Base-by-base conservation (phyloP, 331 rosid genomes). In the Arachis monticola region DNA sequence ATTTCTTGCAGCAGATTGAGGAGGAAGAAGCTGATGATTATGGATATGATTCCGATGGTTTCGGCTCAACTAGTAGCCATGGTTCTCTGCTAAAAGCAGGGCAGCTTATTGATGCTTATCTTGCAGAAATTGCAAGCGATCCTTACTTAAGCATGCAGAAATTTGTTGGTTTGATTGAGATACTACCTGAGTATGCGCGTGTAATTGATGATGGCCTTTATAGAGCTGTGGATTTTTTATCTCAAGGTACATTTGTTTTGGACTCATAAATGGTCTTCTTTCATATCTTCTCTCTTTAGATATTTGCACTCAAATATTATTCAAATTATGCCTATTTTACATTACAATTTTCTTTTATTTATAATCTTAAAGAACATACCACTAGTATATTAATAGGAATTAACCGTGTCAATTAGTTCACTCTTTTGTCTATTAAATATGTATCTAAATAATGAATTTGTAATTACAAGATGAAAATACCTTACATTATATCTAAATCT, bases 121-220 rank as follows among this genome's bases (percentile, higher is more conserved):
- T 93, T 35, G 98, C 97, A 55, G 98, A 91, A 84, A 88, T 93
- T 82, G 90, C 96, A 51, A 91, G 89, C 46, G 97, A 93, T 83
- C 93, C 98, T 4, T 80, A 66, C 84, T 78, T 93, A 31, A 88
- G 77, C 80, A 72, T 85, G 38, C 84, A 68, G 38, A 93, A 91
- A 60, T 91, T 93, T 70, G 59, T 78, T 47, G 90, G 88, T 42
- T 55, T 91, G 73, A 84, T 87, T n/a, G 96, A 91, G 85, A 73
- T 88, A 82, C 87, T 93, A 32, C 98, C 97, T 12, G 93, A 91
- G 64, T 88, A 93, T 84, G 93, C 97, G 73, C 93, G 96, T 22
- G 91, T 91, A 47, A 80, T 91, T 1, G 93, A 88, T 30, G 98
- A 93, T 76, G 96, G 98, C 48, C 85, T 91, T 64, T 93, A 93